Evolutionary conservation across 2,329 filamentous ascomycete species (phyloP).

Genomic region (Tolypocladium tropicale): DNA sequence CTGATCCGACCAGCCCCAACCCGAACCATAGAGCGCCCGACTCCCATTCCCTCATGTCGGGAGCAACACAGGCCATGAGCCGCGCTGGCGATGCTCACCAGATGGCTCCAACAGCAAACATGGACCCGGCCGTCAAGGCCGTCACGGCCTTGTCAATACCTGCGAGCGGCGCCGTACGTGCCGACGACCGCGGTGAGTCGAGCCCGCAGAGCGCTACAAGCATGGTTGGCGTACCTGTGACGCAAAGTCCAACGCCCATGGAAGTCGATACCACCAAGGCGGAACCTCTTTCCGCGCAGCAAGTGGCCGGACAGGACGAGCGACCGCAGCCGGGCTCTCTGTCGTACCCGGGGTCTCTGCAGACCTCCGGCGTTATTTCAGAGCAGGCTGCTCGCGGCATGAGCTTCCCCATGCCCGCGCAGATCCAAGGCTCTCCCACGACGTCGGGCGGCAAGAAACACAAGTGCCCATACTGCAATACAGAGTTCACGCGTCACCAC

Average conservation of each 20-base stretch:
- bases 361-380: constrained; percentile 29
- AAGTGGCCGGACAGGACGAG: constrained; percentile 39
- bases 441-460: constrained; percentile 68
- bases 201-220: constrained; percentile 34
- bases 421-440: constrained; percentile 41
- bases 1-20: constrained; percentile 39
- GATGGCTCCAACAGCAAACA: constrained; percentile 30
- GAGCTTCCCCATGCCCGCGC: constrained; percentile 45
- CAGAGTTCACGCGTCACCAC: constrained; percentile 93
- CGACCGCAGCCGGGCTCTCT: constrained; percentile 38
- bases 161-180: constrained; percentile 20
- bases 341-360: constrained; percentile 44
- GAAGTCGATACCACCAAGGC: constrained; percentile 38
- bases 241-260: constrained; percentile 43
- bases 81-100: constrained; percentile 43
- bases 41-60: constrained; percentile 43
- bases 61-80: constrained; percentile 41
- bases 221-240: constrained; percentile 31
- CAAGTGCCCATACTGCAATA: constrained; percentile 92
- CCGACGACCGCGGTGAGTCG: constrained; percentile 28
- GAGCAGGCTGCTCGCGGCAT: constrained; percentile 40
- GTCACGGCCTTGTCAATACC: constrained; percentile 21
- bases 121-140: constrained; percentile 29
- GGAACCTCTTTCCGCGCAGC: constrained; percentile 22
- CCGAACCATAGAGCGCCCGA: constrained; percentile 42